Percentiles rank a stretch among this genome's conserved stretches.
phyloP scores from a whole-genome alignment of 345 rosid genomes.

The Durio zibethinus region DNA sequence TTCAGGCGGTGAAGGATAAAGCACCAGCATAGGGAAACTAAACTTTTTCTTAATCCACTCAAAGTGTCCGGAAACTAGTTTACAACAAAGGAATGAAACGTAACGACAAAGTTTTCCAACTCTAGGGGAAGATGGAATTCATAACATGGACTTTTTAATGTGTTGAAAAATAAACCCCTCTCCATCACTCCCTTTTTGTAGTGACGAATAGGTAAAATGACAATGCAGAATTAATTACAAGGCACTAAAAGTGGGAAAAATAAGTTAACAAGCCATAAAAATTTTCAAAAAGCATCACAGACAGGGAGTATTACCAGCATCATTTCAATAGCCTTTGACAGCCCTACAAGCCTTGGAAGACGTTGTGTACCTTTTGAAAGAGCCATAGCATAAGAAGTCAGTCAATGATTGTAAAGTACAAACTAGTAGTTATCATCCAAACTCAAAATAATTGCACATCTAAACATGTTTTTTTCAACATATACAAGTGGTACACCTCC shows the following conservation, averaged over 20 bases:
- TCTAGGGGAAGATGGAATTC: neutral
- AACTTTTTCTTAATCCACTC: neutral
- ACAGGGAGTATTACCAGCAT: constrained; percentile 53
- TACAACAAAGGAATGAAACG: neutral
- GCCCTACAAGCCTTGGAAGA: constrained; percentile 90
- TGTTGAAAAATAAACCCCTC: neutral
- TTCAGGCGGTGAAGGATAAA: neutral
- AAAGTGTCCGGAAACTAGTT: neutral
- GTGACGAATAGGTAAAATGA: neutral
- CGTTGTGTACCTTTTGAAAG: constrained; percentile 80
- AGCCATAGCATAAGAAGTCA: constrained; percentile 7
- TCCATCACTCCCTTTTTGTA: neutral
- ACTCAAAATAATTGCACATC: neutral
- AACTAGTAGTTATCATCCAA: constrained; percentile 10
- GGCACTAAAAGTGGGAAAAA: neutral
- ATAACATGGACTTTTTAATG: neutral
- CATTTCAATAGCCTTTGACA: constrained; percentile 79
- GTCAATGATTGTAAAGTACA: constrained; percentile 1
- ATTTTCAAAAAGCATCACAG: neutral
- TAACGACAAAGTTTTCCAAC: neutral
- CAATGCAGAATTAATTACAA: neutral
- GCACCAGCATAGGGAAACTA: neutral
- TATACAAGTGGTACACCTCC: constrained; percentile 56
- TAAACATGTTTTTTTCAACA: neutral
- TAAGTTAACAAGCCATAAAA: neutral